These are phyloP conservation scores for Uncinocarpus reesii DNA, from an alignment of 2,329 filamentous ascomycete species.

Conservation along the genomic window DNA sequence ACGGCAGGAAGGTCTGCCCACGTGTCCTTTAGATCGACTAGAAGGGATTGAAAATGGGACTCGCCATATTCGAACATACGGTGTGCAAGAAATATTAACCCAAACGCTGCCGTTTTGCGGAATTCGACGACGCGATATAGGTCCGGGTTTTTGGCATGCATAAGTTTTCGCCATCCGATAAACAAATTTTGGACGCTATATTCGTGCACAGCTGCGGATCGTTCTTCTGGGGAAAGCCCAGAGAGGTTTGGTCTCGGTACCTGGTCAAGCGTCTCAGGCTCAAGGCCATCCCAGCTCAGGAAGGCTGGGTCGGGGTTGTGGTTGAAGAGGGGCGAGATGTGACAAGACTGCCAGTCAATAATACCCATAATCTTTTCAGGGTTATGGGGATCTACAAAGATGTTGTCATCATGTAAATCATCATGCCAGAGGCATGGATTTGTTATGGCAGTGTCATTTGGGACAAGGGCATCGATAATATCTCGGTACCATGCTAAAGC, in stretches of 20 bases:
- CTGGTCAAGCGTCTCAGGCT: slow-evolving; percentile 14
- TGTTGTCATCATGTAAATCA: slow-evolving; percentile 26
- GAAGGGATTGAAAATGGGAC: slow-evolving; percentile 24
- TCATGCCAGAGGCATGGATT: slow-evolving; percentile 23
- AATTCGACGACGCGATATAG: slow-evolving; percentile 13
- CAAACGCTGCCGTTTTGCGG: slow-evolving; percentile 17
- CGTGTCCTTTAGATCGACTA: slow-evolving; percentile 23
- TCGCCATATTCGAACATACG: slow-evolving; percentile 27
- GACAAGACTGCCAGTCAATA: slow-evolving; percentile 27
- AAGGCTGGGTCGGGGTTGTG: slow-evolving; percentile 24
- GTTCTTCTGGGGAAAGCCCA: slow-evolving; percentile 21
- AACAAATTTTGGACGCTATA: slow-evolving; percentile 18
- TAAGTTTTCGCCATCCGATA: slow-evolving; percentile 13
- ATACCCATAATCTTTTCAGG: slow-evolving; percentile 23
- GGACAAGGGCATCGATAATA: slow-evolving; percentile 21
- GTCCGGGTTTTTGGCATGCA: slow-evolving; percentile 14
- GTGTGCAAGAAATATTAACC: slow-evolving; percentile 25
- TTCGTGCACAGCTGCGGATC: slow-evolving; percentile 20
- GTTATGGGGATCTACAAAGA: slow-evolving; percentile 26
- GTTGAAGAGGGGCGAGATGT: slow-evolving; percentile 25
- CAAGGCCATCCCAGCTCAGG: slow-evolving; percentile 23
- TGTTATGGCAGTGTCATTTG: slow-evolving; percentile 17
- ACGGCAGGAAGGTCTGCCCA: slow-evolving; percentile 21
- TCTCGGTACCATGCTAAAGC: slow-evolving; percentile 22
- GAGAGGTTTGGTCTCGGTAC: slow-evolving; percentile 16